Conservation (phyloP, 345 rosid genomes). For the Mangifera indica region DNA sequence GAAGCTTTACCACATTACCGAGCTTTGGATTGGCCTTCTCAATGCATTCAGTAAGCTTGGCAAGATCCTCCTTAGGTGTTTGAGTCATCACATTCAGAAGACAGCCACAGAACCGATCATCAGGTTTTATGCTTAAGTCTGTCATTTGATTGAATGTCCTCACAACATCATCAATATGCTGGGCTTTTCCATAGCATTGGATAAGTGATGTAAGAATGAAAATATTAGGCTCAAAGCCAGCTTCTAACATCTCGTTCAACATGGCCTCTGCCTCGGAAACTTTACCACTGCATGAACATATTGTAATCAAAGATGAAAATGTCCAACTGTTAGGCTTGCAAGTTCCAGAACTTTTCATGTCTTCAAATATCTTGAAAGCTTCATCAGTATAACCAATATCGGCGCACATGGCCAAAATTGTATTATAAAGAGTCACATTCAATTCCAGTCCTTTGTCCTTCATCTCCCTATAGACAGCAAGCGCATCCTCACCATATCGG, state of each 20-base stretch:
- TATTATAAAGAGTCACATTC: slow-evolving; percentile 68
- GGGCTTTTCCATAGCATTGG: slow-evolving; percentile 92
- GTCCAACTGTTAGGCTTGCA: slow-evolving; percentile 89
- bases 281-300: slow-evolving; percentile 70
- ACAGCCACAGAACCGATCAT: slow-evolving; percentile 79
- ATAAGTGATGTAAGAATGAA: slow-evolving; percentile 79
- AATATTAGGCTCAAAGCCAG: slow-evolving; percentile 75
- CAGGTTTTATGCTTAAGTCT: slow-evolving; percentile 62
- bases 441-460: slow-evolving; percentile 64
- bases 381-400: slow-evolving; percentile 70
- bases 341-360: slow-evolving; percentile 57
- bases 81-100: slow-evolving; percentile 85
- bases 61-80: slow-evolving; percentile 61
- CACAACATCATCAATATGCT: slow-evolving; percentile 69
- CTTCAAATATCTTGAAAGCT: slow-evolving; percentile 65
- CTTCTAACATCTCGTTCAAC: slow-evolving; percentile 71
- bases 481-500: slow-evolving; percentile 77
- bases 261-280: slow-evolving; percentile 78
- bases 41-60: slow-evolving; percentile 60
- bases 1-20: slow-evolving; percentile 63
- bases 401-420: slow-evolving; percentile 85
- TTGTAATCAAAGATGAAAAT: slow-evolving; percentile 79
- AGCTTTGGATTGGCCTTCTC: slow-evolving; percentile 78
- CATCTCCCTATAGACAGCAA: slow-evolving; percentile 66
- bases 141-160: slow-evolving; percentile 51